A percentile compares a stretch with the other conserved stretches of the same genome.
These are phyloP conservation scores for Apophysomyces variabilis DNA, from an alignment of 371 early-diverging fungal genomes.

Conservation along the genomic window DNA sequence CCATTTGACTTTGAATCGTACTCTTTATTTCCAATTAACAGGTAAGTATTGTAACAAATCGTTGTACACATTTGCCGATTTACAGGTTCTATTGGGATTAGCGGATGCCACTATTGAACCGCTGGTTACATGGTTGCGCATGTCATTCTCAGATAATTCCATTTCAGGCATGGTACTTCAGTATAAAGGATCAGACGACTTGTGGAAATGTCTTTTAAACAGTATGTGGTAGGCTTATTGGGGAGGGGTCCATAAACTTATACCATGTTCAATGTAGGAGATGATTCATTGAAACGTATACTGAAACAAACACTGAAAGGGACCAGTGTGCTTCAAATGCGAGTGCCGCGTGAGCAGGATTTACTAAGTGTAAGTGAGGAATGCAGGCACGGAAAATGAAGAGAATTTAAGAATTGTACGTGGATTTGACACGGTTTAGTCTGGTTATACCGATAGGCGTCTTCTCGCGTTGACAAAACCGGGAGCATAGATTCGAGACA, in stretches of 20 bases:
- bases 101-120: constrained; percentile 61
- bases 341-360: constrained; percentile 38
- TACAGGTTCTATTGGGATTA: constrained; percentile 9
- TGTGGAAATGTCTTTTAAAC: constrained; percentile 38
- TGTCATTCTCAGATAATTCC: constrained; percentile 47
- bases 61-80: background rate
- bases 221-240: constrained; percentile 20
- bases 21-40: constrained; percentile 50
- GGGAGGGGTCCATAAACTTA: background rate
- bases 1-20: constrained; percentile 46
- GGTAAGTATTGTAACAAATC: constrained; percentile 27
- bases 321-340: constrained; percentile 29
- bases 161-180: constrained; percentile 55
- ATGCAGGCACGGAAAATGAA: no score
- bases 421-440: constrained; percentile 22
- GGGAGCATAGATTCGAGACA: background rate
- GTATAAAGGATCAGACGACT: constrained; percentile 41
- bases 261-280: constrained; percentile 16
- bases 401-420: background rate
- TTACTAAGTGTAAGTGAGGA: constrained; percentile 28
- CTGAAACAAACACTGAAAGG: constrained; percentile 33
- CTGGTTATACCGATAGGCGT: constrained; percentile 53
- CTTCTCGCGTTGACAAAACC: constrained; percentile 40
- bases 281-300: constrained; percentile 37
- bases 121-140: constrained; percentile 46